phyloP scores from a whole-genome alignment of 2,329 filamentous ascomycete genomes.

The Pseudocercospora fuligena region DNA sequence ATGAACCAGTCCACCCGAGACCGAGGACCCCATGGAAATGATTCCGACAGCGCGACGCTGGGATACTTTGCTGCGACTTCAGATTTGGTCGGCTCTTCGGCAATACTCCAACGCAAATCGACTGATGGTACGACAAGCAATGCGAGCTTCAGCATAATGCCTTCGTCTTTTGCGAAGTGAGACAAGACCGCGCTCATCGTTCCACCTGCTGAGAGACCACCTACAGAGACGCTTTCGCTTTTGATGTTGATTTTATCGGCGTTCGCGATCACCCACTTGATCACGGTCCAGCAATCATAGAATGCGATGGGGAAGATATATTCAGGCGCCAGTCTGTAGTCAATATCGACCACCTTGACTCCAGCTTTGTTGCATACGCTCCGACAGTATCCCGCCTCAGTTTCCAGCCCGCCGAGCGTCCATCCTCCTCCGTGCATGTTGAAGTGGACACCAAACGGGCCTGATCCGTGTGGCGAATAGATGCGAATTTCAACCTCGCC shows the following conservation, averaged over 20 bases:
- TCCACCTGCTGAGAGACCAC: conserved; percentile 4
- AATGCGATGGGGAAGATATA: background rate
- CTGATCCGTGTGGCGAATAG: background rate
- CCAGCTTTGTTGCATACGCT: conserved; percentile 8
- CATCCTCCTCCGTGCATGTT: conserved; percentile 8
- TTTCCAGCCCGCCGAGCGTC: conserved; percentile 9
- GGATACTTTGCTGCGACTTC: background rate
- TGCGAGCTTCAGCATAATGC: conserved; percentile 1
- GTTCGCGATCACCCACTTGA: conserved; percentile 1
- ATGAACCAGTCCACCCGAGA: background rate
- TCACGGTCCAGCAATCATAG: background rate
- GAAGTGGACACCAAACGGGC: conserved; percentile 7
- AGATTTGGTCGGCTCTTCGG: background rate
- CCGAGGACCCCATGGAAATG: background rate
- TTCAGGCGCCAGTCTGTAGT: conserved; percentile 6
- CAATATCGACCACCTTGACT: conserved; percentile 8
- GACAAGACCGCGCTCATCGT: background rate
- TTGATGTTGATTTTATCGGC: conserved; percentile 10
- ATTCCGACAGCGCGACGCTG: background rate
- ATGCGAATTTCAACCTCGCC: conserved; percentile 5
- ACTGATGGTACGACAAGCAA: background rate
- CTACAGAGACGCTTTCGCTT: background rate
- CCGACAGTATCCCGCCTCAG: conserved; percentile 7
- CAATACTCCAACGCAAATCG: background rate
- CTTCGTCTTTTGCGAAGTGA: conserved; percentile 7